Conservation (phyloP, 2,329 filamentous ascomycete genomes). For the Arthroderma sp. region DNA sequence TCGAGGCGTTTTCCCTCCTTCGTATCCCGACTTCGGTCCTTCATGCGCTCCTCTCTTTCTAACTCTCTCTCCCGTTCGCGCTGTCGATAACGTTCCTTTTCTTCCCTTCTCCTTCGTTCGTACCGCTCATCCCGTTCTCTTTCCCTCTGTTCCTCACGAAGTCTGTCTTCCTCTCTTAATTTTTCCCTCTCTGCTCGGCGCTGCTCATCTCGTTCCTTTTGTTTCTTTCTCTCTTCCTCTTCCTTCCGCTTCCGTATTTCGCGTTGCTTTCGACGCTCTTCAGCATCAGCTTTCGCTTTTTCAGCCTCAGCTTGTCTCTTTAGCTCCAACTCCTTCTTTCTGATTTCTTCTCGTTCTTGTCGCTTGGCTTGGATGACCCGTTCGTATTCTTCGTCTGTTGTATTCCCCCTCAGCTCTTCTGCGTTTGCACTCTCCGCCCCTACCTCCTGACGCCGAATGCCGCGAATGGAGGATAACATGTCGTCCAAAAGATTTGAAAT, state of each 20-base stretch:
- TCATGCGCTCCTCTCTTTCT: slow-evolving; percentile 23
- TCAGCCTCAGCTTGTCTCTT: slow-evolving; percentile 41
- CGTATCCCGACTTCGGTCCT: slow-evolving; percentile 18
- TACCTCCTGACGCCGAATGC: slow-evolving; percentile 44
- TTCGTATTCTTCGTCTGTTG: slow-evolving; percentile 48
- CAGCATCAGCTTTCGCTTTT: slow-evolving; percentile 29
- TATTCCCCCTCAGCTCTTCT: slow-evolving; percentile 43
- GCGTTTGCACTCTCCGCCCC: slow-evolving; percentile 43
- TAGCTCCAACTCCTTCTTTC: slow-evolving; percentile 36
- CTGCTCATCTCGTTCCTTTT: slow-evolving; percentile 38
- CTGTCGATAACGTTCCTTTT: slow-evolving; percentile 34
- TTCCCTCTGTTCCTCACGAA: slow-evolving; percentile 39
- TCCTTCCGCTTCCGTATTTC: slow-evolving; percentile 33
- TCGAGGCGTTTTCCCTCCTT: slow-evolving; percentile 15
- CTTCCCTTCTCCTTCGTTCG: slow-evolving; percentile 30
- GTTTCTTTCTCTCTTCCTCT: slow-evolving; percentile 34
- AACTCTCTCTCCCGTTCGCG: slow-evolving; percentile 16
- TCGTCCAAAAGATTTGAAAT: slow-evolving; percentile 41
- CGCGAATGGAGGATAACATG: slow-evolving; percentile 42
- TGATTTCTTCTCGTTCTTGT: slow-evolving; percentile 37
- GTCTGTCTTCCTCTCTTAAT: slow-evolving; percentile 40
- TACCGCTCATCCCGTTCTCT: slow-evolving; percentile 37
- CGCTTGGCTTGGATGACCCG: slow-evolving; percentile 40
- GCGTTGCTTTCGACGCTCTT: slow-evolving; percentile 30
- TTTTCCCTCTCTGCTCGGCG: slow-evolving; percentile 38